These are phyloP conservation scores for Mortierella hygrophila DNA, from an alignment of 192 early-diverging fungal genomes.

Conservation along the genomic window DNA sequence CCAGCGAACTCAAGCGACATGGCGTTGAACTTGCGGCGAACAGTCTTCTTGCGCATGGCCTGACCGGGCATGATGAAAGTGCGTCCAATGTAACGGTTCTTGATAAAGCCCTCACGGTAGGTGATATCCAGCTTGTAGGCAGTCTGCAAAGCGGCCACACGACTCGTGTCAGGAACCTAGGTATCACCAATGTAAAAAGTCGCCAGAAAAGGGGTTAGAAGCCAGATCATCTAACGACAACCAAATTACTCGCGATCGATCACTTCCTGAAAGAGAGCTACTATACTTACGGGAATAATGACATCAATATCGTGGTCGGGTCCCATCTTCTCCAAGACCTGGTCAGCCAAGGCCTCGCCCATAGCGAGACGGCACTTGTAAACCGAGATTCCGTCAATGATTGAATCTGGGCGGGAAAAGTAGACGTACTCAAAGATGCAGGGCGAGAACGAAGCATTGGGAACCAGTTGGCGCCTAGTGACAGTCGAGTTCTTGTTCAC, in stretches of 20 bases:
- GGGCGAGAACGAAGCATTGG: slow-evolving; percentile 74
- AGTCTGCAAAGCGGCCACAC: slow-evolving; percentile 93
- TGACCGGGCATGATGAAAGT: slow-evolving; percentile 99
- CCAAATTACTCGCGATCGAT: not conserved
- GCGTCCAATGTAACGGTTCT: slow-evolving; percentile 98
- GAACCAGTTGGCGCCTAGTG: slow-evolving; percentile 72
- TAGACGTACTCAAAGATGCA: slow-evolving; percentile 99
- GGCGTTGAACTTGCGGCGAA: slow-evolving; percentile 97
- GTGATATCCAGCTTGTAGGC: slow-evolving; percentile 89
- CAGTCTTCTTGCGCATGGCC: slow-evolving; percentile 88
- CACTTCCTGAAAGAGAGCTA: not conserved
- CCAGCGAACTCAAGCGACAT: slow-evolving; percentile 97
- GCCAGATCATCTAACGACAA: not conserved
- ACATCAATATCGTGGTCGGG: slow-evolving; percentile 94
- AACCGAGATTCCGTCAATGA: slow-evolving; percentile 98
- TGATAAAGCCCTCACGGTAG: slow-evolving; percentile 99
- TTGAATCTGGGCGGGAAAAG: slow-evolving; percentile 98
- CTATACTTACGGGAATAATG: slow-evolving; percentile 89
- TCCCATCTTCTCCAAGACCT: slow-evolving; percentile 82
- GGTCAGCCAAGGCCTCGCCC: slow-evolving; percentile 95
- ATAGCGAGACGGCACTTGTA: slow-evolving; percentile 98
- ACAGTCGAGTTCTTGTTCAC: slow-evolving; percentile 82
- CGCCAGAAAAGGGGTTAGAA: not conserved
- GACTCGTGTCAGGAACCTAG: slow-evolving; percentile 94
- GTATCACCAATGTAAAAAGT: not conserved